Conservation (phyloP, 1,284 basidiomycete genomes). For the Volvariella surrecta region DNA sequence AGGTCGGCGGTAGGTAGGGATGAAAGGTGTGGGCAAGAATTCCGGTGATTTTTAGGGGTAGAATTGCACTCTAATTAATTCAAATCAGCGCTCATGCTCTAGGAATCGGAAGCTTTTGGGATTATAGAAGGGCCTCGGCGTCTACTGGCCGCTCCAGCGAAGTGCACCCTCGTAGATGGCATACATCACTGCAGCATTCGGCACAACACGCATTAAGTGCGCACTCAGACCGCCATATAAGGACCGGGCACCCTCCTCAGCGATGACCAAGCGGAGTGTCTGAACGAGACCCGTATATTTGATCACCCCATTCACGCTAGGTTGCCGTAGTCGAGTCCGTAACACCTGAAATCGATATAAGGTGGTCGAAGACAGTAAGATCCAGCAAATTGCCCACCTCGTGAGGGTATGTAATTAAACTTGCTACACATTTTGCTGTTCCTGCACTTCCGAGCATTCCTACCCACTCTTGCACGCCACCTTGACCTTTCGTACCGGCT, state of each 20-base stretch:
- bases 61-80: too few relatives aligned
- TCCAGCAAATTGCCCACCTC: slow-evolving; percentile 46
- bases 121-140: too few relatives aligned
- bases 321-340: slow-evolving; percentile 88
- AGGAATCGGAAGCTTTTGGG: too few relatives aligned
- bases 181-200: slow-evolving; percentile 97
- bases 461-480: slow-evolving; percentile 56
- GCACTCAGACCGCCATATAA: slow-evolving; percentile 93
- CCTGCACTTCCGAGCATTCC: slow-evolving; percentile 90
- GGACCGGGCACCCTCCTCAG: slow-evolving; percentile 82
- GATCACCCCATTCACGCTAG: slow-evolving; percentile 59
- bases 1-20: too few relatives aligned
- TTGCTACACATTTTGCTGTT: slow-evolving; percentile 89
- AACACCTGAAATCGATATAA: slow-evolving; percentile 77
- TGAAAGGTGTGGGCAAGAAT: too few relatives aligned
- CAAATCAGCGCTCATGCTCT: too few relatives aligned
- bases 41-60: too few relatives aligned
- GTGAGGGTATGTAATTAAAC: slow-evolving; percentile 93
- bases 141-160: slow-evolving; percentile 34
- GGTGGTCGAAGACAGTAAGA: slow-evolving; percentile 68
- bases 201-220: slow-evolving; percentile 94
- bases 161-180: slow-evolving; percentile 74
- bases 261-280: slow-evolving; percentile 79
- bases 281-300: slow-evolving; percentile 88
- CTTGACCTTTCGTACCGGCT: slow-evolving; percentile 41